phyloP scores from a whole-genome alignment of 192 early-diverging fungal species.

The Coemansia sp. region DNA sequence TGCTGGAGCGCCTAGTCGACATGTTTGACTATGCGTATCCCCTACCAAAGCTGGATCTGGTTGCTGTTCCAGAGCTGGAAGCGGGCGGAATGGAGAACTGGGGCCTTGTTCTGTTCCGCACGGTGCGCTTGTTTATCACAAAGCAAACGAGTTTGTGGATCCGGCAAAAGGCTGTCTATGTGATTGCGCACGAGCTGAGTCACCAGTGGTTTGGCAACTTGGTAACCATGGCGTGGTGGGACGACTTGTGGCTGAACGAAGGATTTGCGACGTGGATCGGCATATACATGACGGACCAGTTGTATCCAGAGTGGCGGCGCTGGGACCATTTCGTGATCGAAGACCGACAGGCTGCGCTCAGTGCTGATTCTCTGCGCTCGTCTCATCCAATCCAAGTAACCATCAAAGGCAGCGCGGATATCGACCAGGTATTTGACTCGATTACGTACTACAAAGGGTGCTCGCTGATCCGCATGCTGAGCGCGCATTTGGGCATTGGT shows the following conservation, averaged over 20 bases:
- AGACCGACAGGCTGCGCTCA: slow-evolving; percentile 63
- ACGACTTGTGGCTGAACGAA: slow-evolving; percentile 83
- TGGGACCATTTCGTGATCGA: slow-evolving; percentile 70
- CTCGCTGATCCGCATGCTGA: slow-evolving; percentile 79
- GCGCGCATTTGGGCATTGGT: slow-evolving; percentile 55
- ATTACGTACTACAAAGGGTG: slow-evolving; percentile 84
- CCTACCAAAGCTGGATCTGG: slow-evolving; percentile 67
- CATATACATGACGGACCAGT: slow-evolving; percentile 61
- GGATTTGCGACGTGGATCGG: slow-evolving; percentile 85
- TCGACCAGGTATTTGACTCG: slow-evolving; percentile 83
- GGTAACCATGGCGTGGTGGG: slow-evolving; percentile 73
- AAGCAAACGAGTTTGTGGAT: slow-evolving; percentile 56
- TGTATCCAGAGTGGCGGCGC: slow-evolving; percentile 77
- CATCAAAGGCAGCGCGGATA: slow-evolving; percentile 66
- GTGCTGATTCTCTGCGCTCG: slow-evolving; percentile 71
- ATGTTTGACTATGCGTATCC: slow-evolving; percentile 70
- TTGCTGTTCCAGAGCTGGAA: slow-evolving; percentile 79
- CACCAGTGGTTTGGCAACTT: slow-evolving; percentile 88
- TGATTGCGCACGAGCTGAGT: slow-evolving; percentile 76
- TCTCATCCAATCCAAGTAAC: slow-evolving; percentile 82
- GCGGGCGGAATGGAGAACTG: slow-evolving; percentile 89
- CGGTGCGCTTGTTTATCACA: slow-evolving; percentile 67
- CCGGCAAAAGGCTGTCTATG: slow-evolving; percentile 61
- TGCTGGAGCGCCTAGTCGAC: slow-evolving; percentile 69
- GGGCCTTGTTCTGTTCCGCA: slow-evolving; percentile 78